Conservation (phyloP, 257 asterid genomes). For the Plantago elongata region DNA sequence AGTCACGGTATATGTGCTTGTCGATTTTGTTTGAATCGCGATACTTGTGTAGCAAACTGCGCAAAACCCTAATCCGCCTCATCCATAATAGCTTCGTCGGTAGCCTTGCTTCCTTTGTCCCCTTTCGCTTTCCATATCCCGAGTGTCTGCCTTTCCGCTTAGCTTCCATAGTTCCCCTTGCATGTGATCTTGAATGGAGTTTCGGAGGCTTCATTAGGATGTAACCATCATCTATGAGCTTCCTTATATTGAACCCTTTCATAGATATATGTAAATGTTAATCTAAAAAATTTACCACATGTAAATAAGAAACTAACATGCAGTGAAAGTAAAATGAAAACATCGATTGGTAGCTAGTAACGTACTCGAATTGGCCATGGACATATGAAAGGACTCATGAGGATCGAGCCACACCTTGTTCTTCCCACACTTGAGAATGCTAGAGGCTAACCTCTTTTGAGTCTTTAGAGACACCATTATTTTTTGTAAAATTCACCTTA, state of each 20-base stretch:
- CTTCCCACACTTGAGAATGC: conserved; percentile 24
- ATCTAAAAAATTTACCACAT: too few species aligned
- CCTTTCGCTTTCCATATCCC: conserved; percentile 36
- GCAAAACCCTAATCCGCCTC: conserved; percentile 24
- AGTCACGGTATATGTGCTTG: conserved; percentile 1
- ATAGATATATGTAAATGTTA: background rate
- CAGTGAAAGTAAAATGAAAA: background rate
- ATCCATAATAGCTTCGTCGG: conserved; percentile 29
- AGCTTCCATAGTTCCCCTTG: conserved; percentile 27
- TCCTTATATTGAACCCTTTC: conserved; percentile 19
- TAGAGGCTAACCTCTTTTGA: conserved; percentile 26
- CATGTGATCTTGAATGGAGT: conserved; percentile 27
- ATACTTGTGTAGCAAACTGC: conserved; percentile 21
- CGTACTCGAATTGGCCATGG: conserved; percentile 32
- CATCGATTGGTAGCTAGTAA: background rate
- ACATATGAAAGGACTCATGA: conserved; percentile 22
- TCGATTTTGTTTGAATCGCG: background rate
- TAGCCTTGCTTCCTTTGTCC: conserved; percentile 31
- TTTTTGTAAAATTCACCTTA: too few species aligned
- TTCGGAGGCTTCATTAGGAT: conserved; percentile 26
- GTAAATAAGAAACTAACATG: too few species aligned
- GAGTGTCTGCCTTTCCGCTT: conserved; percentile 29
- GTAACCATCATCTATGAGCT: conserved; percentile 21
- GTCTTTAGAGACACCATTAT: conserved; percentile 25
- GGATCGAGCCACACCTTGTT: conserved; percentile 36